phyloP scores from a whole-genome alignment of 192 early-diverging fungal species.

The Backusella circina region DNA sequence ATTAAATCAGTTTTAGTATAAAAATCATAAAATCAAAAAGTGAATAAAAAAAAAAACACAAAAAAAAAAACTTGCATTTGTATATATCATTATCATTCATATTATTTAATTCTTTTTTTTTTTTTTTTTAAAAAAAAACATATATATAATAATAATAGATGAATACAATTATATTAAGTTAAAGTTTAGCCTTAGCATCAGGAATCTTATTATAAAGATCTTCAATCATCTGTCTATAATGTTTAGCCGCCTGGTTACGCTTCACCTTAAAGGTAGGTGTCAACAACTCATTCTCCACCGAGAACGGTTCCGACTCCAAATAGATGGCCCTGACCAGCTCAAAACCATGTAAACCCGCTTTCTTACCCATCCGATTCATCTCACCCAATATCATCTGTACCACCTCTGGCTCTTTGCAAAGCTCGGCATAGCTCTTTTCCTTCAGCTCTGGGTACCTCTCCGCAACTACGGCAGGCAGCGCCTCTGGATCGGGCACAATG shows the following conservation, averaged over 20 bases:
- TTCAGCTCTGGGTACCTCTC: slow-evolving; percentile 14
- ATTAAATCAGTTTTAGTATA: neutral
- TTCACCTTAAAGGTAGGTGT: slow-evolving; percentile 69
- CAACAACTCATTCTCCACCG: slow-evolving; percentile 79
- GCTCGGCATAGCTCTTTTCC: slow-evolving; percentile 36
- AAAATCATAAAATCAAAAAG: neutral
- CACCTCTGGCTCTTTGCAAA: slow-evolving; percentile 50
- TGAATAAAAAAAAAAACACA: too few species aligned
- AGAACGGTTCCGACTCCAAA: slow-evolving; percentile 69
- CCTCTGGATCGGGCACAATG: slow-evolving; percentile 51
- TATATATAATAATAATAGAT: neutral
- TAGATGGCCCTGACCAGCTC: slow-evolving; percentile 74
- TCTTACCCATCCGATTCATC: slow-evolving; percentile 53
- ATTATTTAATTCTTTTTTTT: too few species aligned
- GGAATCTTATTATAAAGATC: slow-evolving; percentile 3
- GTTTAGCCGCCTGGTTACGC: neutral
- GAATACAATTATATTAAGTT: neutral
- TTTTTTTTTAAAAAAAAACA: too few species aligned
- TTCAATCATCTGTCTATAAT: slow-evolving; percentile 6
- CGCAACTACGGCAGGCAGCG: slow-evolving; percentile 44
- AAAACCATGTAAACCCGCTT: slow-evolving; percentile 50
- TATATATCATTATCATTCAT: neutral
- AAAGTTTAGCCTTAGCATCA: neutral
- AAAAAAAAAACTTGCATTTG: neutral
- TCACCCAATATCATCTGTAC: slow-evolving; percentile 47